Percentiles rank a stretch among this genome's conserved stretches.
These are phyloP conservation scores for Bipolaris gigantea DNA, from an alignment of 2,329 filamentous ascomycete genomes.

Conservation along the genomic window DNA sequence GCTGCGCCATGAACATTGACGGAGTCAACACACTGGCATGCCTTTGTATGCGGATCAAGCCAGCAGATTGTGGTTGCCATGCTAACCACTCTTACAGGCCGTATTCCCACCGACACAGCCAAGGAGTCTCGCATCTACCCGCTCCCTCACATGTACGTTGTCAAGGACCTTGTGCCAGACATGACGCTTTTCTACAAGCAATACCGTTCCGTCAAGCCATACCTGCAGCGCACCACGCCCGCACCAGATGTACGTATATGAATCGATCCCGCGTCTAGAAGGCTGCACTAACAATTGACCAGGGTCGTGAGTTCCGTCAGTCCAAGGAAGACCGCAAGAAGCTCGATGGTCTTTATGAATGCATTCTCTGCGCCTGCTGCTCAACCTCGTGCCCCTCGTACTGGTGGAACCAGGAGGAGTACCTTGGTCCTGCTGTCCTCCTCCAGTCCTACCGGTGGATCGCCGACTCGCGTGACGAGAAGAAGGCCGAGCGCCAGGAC, in stretches of 20 bases:
- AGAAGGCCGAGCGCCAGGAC: slow-evolving; percentile 81
- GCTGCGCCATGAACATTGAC: slow-evolving; percentile 99
- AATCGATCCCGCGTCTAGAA: not conserved
- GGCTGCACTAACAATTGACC: slow-evolving; percentile 23
- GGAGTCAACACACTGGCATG: slow-evolving; percentile 97
- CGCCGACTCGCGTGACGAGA: slow-evolving; percentile 91
- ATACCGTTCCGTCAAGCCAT: slow-evolving; percentile 99
- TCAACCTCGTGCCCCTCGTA: slow-evolving; percentile 99
- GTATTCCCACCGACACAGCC: slow-evolving; percentile 81
- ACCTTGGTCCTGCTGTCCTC: slow-evolving; percentile 93
- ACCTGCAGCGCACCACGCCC: slow-evolving; percentile 87
- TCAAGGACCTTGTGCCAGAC: slow-evolving; percentile 98
- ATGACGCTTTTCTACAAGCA: slow-evolving; percentile 99
- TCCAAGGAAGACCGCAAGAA: slow-evolving; percentile 90
- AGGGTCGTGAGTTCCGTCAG: slow-evolving; percentile 93
- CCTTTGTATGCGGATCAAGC: slow-evolving; percentile 70
- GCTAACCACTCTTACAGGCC: slow-evolving; percentile 61
- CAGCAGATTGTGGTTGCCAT: not conserved
- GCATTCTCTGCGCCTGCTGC: slow-evolving; percentile 99
- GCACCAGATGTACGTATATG: slow-evolving; percentile 71
- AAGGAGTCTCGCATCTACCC: slow-evolving; percentile 95
- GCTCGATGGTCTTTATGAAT: slow-evolving; percentile 98
- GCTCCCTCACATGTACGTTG: slow-evolving; percentile 96
- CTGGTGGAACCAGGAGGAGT: slow-evolving; percentile 99
- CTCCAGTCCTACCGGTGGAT: slow-evolving; percentile 99